These are phyloP conservation scores for Sphagnum tenellum DNA, from an alignment of 225 moss, liverwort and hornwort species.

Conservation along the genomic window DNA sequence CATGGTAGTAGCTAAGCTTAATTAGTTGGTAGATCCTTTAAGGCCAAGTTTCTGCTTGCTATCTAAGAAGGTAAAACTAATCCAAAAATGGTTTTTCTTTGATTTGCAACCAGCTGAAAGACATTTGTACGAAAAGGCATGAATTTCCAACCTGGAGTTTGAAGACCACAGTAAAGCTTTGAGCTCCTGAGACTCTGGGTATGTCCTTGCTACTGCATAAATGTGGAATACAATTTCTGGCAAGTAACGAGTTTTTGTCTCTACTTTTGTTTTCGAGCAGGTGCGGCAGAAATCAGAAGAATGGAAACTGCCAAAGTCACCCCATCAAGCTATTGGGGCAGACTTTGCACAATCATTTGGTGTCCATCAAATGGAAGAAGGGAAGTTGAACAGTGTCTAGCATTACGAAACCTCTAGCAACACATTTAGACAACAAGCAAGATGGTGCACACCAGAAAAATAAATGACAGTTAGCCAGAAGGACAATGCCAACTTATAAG, in stretches of 20 bases:
- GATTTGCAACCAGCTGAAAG: slow-evolving; percentile 15
- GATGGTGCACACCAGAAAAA: too few relatives aligned
- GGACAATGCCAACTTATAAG: too few relatives aligned
- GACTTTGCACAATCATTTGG: slow-evolving; percentile 19
- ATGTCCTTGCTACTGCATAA: slow-evolving; percentile 2
- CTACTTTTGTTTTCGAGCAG: slow-evolving; percentile 2
- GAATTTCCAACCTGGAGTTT: slow-evolving; percentile 9
- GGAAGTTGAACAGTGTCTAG: slow-evolving; percentile 4
- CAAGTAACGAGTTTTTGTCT: too few relatives aligned
- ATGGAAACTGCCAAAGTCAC: slow-evolving; percentile 23
- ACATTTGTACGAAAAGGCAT: slow-evolving; percentile 15
- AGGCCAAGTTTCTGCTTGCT: too few relatives aligned
- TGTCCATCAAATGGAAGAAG: slow-evolving; percentile 17
- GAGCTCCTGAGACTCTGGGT: slow-evolving; percentile 27
- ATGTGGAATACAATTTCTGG: neutral
- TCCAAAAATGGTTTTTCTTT: neutral
- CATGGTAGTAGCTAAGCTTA: neutral
- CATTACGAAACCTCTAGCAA: too few relatives aligned
- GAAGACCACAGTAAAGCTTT: slow-evolving; percentile 15
- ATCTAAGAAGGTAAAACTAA: too few relatives aligned
- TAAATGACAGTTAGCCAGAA: too few relatives aligned
- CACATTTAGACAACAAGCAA: too few relatives aligned
- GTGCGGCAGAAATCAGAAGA: slow-evolving; percentile 11
- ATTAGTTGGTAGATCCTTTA: neutral
- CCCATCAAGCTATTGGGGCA: slow-evolving; percentile 15